A percentile compares a stretch with the other conserved stretches of the same genome.
Conservation (phyloP, 2,329 filamentous ascomycete species). For the Scopulariopsis brevicaulis region DNA sequence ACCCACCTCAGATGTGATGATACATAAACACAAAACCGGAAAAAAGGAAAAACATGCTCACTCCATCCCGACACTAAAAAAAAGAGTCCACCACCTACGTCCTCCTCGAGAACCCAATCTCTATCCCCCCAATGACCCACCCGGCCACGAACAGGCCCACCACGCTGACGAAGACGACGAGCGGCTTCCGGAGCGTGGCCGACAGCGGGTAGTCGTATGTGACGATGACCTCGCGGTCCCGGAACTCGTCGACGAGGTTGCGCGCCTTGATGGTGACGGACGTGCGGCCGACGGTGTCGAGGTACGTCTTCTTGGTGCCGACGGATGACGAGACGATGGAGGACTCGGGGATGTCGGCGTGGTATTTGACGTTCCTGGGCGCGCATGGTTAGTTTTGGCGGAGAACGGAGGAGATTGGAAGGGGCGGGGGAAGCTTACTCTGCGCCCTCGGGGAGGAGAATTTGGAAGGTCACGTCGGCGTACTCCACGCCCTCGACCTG, state of each 20-base stretch:
- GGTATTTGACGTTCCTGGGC: conserved; percentile 66
- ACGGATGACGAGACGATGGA: conserved; percentile 46
- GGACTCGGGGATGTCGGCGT: conserved; percentile 57
- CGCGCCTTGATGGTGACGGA: conserved; percentile 67
- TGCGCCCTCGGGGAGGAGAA: conserved; percentile 86
- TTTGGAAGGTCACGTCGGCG: conserved; percentile 63
- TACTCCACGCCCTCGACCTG: conserved; percentile 79
- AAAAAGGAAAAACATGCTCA: not conserved
- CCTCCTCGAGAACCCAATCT: conserved; percentile 6
- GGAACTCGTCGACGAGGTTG: conserved; percentile 84
- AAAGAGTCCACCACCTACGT: not conserved
- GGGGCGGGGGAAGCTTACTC: conserved; percentile 42
- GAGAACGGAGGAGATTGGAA: not conserved
- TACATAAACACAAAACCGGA: not conserved
- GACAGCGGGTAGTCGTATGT: conserved; percentile 74
- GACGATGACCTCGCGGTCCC: conserved; percentile 73
- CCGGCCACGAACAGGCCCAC: conserved; percentile 62
- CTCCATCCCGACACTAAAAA: not conserved
- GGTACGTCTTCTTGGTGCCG: conserved; percentile 72
- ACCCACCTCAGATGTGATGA: not conserved
- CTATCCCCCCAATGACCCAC: conserved; percentile 22
- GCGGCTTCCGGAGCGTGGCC: conserved; percentile 72
- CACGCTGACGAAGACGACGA: conserved; percentile 66
- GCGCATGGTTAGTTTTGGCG: conserved; percentile 9
- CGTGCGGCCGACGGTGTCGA: conserved; percentile 87